A percentile compares a stretch with the other conserved stretches of the same genome.
Evolutionary conservation across 208 protist genomes (phyloP).

Genomic region (Polymyxa betae): DNA sequence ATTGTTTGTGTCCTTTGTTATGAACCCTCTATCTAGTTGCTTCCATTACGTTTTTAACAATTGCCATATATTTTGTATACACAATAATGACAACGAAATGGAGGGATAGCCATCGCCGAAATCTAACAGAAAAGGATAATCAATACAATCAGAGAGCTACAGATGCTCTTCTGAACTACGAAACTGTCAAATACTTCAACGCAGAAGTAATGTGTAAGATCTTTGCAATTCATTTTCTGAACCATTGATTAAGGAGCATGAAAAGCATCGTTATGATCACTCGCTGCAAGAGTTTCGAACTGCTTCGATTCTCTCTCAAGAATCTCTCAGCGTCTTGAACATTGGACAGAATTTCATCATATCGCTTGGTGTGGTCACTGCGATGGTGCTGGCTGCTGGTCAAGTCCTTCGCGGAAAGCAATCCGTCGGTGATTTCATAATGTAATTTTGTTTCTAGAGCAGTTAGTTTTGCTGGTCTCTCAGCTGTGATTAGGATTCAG

Average conservation of each 20-base stretch:
- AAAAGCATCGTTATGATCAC: conserved; percentile 32
- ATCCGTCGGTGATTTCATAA: conserved; percentile 45
- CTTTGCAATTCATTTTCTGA: background rate
- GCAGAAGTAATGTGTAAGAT: background rate
- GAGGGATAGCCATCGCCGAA: background rate
- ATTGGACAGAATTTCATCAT: conserved; percentile 52
- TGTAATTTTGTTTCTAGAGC: background rate
- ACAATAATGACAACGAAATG: conserved; percentile 28
- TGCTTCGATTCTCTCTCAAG: conserved; percentile 30
- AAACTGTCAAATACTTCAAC: conserved; percentile 50
- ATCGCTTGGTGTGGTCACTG: background rate
- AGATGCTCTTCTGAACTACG: conserved; percentile 34
- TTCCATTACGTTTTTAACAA: background rate
- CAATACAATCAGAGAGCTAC: conserved; percentile 18
- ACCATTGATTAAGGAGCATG: conserved; percentile 30
- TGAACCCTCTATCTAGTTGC: background rate
- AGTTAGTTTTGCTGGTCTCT: background rate
- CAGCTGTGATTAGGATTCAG: background rate
- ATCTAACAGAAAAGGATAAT: conserved; percentile 32
- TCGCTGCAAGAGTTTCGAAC: background rate
- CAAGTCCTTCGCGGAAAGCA: background rate
- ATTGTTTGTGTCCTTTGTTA: background rate
- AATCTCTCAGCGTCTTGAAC: conserved; percentile 39
- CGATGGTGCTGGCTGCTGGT: conserved; percentile 3
- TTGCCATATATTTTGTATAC: conserved; percentile 37